Percentiles rank a stretch among this genome's conserved stretches.
Evolutionary conservation across 2,329 filamentous ascomycete genomes (phyloP).

Genomic region (Aspergillus fijiensis): DNA sequence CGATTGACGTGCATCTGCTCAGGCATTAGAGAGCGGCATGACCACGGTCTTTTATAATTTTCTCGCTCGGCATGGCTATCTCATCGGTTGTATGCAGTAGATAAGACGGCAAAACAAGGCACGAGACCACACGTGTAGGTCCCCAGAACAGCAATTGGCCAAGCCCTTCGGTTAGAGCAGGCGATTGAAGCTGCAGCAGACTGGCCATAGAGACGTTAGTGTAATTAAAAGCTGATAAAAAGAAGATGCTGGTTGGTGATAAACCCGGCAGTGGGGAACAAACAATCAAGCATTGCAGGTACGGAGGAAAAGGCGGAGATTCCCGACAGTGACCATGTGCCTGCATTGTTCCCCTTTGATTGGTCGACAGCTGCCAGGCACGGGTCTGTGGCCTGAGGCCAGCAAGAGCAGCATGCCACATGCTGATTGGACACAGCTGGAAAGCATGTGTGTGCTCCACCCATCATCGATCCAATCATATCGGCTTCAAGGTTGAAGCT

Average conservation of each 20-base stretch:
- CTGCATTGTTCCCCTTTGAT: neutral
- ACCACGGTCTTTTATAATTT: neutral
- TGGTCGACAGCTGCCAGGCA: neutral
- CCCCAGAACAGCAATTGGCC: conserved; percentile 23
- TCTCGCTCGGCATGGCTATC: neutral
- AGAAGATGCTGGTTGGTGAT: neutral
- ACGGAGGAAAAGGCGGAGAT: neutral
- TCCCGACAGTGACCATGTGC: neutral
- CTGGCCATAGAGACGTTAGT: neutral
- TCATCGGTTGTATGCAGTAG: neutral
- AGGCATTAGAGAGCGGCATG: neutral
- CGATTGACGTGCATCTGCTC: neutral
- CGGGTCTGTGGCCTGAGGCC: too few relatives aligned
- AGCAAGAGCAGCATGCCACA: accelerated
- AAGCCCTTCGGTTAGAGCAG: conserved; percentile 25
- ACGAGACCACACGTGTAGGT: conserved; percentile 9
- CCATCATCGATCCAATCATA: too few relatives aligned
- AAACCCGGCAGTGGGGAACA: neutral
- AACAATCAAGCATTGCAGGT: neutral
- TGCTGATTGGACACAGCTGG: too few relatives aligned
- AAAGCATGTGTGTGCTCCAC: too few relatives aligned
- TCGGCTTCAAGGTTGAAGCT: too few relatives aligned
- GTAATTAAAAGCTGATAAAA: neutral
- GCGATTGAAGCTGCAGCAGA: neutral
- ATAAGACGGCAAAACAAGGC: neutral